Percentiles rank a stretch among this genome's conserved stretches.
These are phyloP conservation scores for Coemansia sp. DNA, from an alignment of 192 early-diverging fungal genomes.

Conservation along the genomic window DNA sequence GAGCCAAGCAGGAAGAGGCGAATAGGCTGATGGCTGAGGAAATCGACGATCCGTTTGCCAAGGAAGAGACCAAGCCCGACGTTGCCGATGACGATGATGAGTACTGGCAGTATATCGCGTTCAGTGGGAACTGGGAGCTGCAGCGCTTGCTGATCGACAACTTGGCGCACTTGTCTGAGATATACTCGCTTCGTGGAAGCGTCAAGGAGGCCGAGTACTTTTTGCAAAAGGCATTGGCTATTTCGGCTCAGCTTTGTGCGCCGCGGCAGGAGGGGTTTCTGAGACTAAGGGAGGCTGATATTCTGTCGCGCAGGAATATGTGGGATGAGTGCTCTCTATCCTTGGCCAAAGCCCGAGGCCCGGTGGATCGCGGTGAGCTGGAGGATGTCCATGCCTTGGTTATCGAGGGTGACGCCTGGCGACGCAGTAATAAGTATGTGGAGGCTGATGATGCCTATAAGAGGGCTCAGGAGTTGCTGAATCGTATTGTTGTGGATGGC, in stretches of 20 bases:
- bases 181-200: slow-evolving; percentile 48
- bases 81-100: not conserved
- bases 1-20: slow-evolving; percentile 7
- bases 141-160: slow-evolving; percentile 47
- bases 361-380: not conserved
- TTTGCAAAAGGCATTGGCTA: slow-evolving; percentile 28
- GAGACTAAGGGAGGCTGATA: slow-evolving; percentile 28
- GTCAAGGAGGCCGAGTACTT: slow-evolving; percentile 52
- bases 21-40: not conserved
- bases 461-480: slow-evolving; percentile 13
- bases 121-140: slow-evolving; percentile 44
- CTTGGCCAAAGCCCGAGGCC: slow-evolving; percentile 6
- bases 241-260: slow-evolving; percentile 24
- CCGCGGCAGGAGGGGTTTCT: slow-evolving; percentile 24
- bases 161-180: slow-evolving; percentile 32
- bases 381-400: slow-evolving; percentile 22
- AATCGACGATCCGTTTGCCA: slow-evolving; percentile 34
- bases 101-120: slow-evolving; percentile 29
- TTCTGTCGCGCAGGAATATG: slow-evolving; percentile 37
- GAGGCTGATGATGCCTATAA: slow-evolving; percentile 23
- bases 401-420: slow-evolving; percentile 40
- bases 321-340: slow-evolving; percentile 30
- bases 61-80: not conserved
- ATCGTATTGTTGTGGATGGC: not conserved
- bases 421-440: slow-evolving; percentile 17